Evolutionary conservation across 768 basidiomycete species (phyloP).

Genomic region (Neoboletus brunneissimus): DNA sequence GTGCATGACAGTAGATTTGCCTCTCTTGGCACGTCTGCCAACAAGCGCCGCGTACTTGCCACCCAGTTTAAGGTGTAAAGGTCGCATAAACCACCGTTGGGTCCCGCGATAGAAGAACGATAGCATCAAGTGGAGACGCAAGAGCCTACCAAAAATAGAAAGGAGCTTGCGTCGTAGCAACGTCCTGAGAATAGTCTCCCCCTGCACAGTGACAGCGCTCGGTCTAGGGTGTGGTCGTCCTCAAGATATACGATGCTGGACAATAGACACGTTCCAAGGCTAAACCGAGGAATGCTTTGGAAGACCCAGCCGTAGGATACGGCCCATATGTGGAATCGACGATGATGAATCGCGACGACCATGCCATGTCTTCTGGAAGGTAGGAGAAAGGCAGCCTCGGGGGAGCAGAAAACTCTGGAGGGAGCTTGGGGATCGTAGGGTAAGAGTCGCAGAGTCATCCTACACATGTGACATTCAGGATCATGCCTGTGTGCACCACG

Average conservation of each 20-base stretch:
- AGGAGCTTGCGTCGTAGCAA: neutral
- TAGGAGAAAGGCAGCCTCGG: neutral
- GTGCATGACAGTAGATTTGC: neutral
- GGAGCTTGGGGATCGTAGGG: neutral
- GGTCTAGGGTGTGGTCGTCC: neutral
- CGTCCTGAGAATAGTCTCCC: neutral
- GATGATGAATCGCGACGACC: neutral
- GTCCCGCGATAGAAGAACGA: neutral
- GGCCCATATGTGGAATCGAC: neutral
- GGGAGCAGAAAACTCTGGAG: neutral
- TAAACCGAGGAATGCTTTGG: neutral
- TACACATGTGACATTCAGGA: no score
- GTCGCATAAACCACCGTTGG: neutral
- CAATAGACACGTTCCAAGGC: neutral
- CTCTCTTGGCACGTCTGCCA: neutral
- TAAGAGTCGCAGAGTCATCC: no score
- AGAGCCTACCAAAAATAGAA: neutral
- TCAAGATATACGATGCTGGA: neutral
- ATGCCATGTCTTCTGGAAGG: no score
- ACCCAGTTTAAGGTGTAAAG: neutral
- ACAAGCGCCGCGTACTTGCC: no score
- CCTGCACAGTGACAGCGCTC: neutral
- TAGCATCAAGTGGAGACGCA: neutral
- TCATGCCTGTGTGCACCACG: no score
- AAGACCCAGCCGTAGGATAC: neutral